Evolutionary conservation across 108 stramenopile genomes (phyloP), one percentile per base, ranked within the genome.

Genomic region (Tribonema minus): DNA sequence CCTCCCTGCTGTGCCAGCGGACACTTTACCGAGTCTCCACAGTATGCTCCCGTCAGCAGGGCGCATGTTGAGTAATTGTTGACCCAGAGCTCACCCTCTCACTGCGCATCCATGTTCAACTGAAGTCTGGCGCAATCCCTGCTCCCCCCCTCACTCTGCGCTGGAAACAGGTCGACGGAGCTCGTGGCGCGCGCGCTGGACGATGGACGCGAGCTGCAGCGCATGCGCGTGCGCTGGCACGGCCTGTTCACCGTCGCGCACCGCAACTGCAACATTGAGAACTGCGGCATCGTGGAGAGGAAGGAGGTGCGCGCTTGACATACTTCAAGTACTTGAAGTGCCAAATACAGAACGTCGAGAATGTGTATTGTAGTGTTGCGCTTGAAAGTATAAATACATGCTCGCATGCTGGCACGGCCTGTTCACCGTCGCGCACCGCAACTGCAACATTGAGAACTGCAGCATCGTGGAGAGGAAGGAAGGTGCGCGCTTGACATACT

Each of bases 211-310:
- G 77, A 79, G 58, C 67, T 79, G 38, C 35, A 20, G 27, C 54
- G 77, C 27, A 34, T 36, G 33, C 9, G 68, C 29, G 77, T 79
- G 37, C 37, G 7, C 25, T 60, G 77, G 4, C 68, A 79, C 60
- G 77, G 77, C 54, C 67, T 79, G 33, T 69, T 79, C 68, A 79
- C 68, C 35, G 59, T 79, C 0, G 66, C 77, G 54, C 34, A 68
- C 2, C 67, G 74, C 34, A 4, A 5, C 33, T 75, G 74, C 64
- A 66, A 23, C 41, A 64, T 36, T 5, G 74, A 75, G 38, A 75
- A 63, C 64, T 75, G 74, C 64, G 74, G 74, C 1, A 75, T 33
- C 4, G 64, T 64, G 12, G 74, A 75, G 64, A 64, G 64, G 9
- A 37, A 25, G n/a, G 63, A 66, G 64, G 33, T 59, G 29, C 63